Evolutionary conservation across 768 basidiomycete genomes (phyloP), one percentile per base, ranked within the genome.

Genomic region (Plicaturopsis crispa): DNA sequence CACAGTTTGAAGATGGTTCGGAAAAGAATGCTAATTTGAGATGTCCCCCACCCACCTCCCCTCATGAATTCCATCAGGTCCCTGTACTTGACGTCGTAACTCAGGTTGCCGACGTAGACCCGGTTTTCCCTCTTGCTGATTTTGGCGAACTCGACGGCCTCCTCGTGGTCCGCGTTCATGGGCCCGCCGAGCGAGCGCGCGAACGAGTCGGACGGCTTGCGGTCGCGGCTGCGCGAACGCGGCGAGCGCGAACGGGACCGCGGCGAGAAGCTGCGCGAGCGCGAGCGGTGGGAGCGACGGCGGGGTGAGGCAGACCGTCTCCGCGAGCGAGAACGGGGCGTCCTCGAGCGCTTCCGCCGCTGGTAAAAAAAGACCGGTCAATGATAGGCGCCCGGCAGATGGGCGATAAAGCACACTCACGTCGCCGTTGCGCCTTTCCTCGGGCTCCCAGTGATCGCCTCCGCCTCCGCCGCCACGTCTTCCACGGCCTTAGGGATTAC

Each of bases 51-150:
- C 93, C 84, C 88, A 96, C 93, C 92, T 91, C 89, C 88, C 84
- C 88, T 78, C 91, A 96, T 94, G 61, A 96, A 97, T 80, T 97
- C 91, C 78, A 93, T 91, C 64, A 99, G 73, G 71, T 98, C 96
- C 66, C 91, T 79, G 69, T 94, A 98, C 68, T 84, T 93, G 80
- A 92, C 89, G 62, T 94, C 89, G 73, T 97, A 99, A 59, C 88
- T 90, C 65, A 99, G 78, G 63, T 99, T 99, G 57, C 96, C 94
- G 61, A 97, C 90, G 55, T 99, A 99, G 54, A 98, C 91, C 51
- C 94, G 76, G 62, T 97, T 91, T 73, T 98, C 96, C 67, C 89
- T 79, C 76, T 93, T 90, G 83, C 87, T 91, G 56, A 83, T 75
- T 62, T 96, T 93, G 54, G 91, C 80, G 51, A 97, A 94, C 60